Evolutionary conservation across 2,329 filamentous ascomycete species (phyloP).

Genomic region (Botrytis sinoallii): DNA sequence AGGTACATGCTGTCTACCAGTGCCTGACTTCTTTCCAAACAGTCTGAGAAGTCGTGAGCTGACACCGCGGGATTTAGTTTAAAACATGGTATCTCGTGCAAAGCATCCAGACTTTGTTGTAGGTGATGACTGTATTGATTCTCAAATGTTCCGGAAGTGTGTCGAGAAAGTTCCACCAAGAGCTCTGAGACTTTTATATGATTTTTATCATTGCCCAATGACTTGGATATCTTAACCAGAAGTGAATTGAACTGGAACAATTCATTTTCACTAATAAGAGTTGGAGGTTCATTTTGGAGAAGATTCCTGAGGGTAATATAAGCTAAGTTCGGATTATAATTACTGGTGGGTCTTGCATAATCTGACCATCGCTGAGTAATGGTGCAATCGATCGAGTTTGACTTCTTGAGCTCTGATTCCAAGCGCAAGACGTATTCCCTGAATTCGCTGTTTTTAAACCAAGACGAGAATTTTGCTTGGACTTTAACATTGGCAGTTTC

Average conservation of each 20-base stretch:
- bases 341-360: not conserved
- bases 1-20: not conserved
- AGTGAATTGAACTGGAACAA: not conserved
- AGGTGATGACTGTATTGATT: conserved; percentile 22
- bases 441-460: conserved; percentile 21
- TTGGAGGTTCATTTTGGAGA: conserved; percentile 10
- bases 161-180: conserved; percentile 19
- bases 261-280: not conserved
- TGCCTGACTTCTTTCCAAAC: not conserved
- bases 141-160: conserved; percentile 21
- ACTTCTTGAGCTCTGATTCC: not conserved
- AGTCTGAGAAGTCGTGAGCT: not conserved
- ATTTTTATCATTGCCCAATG: not conserved
- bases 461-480: conserved; percentile 12
- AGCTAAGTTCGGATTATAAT: conserved; percentile 1
- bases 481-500: not conserved
- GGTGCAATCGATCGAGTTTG: not conserved
- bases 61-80: not conserved
- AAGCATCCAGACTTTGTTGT: conserved; percentile 22
- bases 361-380: not conserved
- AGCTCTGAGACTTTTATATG: conserved; percentile 20
- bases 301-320: conserved; percentile 18
- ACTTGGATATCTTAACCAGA: too few species aligned
- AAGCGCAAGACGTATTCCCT: not conserved
- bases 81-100: conserved; percentile 8